These are phyloP conservation scores for Lentinus brumalis DNA, from an alignment of 768 basidiomycete genomes.

Conservation along the genomic window DNA sequence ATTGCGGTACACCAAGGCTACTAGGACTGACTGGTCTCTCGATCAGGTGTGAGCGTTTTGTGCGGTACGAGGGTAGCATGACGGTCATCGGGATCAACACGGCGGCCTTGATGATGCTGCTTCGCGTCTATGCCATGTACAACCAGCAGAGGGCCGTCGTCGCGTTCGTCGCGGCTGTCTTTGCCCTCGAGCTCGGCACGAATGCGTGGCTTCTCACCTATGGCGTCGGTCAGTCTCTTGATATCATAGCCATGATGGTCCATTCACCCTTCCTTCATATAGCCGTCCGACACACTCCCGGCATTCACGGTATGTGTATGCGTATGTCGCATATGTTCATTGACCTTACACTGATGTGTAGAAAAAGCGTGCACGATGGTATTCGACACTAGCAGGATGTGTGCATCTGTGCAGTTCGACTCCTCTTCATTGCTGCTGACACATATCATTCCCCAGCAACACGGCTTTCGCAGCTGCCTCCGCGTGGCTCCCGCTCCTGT, in stretches of 20 bases:
- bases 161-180: conserved; percentile 34
- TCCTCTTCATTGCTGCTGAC: background rate
- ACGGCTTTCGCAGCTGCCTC: conserved; percentile 35
- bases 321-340: too few relatives aligned
- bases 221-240: conserved; percentile 45
- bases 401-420: background rate
- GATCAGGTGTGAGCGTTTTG: conserved; percentile 32
- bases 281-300: conserved; percentile 16
- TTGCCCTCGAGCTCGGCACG: conserved; percentile 46
- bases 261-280: background rate
- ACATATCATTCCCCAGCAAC: background rate
- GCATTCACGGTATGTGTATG: conserved; percentile 22
- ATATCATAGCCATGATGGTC: background rate
- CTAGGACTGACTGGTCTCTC: background rate
- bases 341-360: background rate
- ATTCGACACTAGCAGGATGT: conserved; percentile 23
- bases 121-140: conserved; percentile 45
- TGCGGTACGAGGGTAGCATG: conserved; percentile 41
- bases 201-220: conserved; percentile 57
- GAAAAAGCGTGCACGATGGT: conserved; percentile 45
- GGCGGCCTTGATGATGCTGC: conserved; percentile 59
- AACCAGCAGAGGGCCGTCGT: conserved; percentile 24
- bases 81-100: conserved; percentile 54
- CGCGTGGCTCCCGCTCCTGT: conserved; percentile 44
- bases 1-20: too few relatives aligned